Evolutionary conservation across 1,284 basidiomycete species (phyloP).

Genomic region (Ceratobasidium sp.): DNA sequence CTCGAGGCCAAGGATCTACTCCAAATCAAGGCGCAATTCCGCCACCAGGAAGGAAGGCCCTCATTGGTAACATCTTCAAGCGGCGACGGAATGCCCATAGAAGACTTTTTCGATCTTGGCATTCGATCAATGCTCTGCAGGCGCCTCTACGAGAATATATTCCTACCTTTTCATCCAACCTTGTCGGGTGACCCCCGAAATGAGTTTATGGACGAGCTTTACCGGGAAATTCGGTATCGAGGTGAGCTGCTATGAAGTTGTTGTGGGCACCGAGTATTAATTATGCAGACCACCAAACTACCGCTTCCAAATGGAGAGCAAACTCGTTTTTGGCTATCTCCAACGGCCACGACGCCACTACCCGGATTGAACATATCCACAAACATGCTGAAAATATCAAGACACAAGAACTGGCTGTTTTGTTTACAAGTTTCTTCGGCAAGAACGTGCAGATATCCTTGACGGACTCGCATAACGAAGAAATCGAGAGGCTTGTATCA

Average conservation of each 20-base stretch:
- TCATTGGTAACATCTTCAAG: constrained; percentile 31
- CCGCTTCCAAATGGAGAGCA: constrained; percentile 22
- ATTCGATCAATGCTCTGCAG: constrained; percentile 18
- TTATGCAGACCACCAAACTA: constrained; percentile 17
- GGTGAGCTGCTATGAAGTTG: background rate
- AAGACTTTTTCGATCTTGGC: constrained; percentile 34
- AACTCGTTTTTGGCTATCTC: constrained; percentile 29
- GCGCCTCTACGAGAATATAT: constrained; percentile 32
- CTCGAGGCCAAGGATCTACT: background rate
- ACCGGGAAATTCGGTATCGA: background rate
- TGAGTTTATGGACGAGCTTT: background rate
- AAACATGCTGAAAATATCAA: background rate
- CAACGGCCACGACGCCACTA: background rate
- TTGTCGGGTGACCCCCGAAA: background rate
- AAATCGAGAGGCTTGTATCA: background rate
- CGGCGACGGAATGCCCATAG: constrained; percentile 8
- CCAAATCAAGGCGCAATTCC: background rate
- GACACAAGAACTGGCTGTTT: background rate
- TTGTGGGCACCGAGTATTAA: no score
- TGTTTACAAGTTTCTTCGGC: constrained; percentile 11
- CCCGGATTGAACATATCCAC: background rate
- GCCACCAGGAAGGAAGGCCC: constrained; percentile 15
- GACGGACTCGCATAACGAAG: background rate
- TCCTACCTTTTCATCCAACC: constrained; percentile 28
- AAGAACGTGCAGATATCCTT: background rate